Conservation (phyloP, 345 rosid species). For the Aquilaria sinensis region DNA sequence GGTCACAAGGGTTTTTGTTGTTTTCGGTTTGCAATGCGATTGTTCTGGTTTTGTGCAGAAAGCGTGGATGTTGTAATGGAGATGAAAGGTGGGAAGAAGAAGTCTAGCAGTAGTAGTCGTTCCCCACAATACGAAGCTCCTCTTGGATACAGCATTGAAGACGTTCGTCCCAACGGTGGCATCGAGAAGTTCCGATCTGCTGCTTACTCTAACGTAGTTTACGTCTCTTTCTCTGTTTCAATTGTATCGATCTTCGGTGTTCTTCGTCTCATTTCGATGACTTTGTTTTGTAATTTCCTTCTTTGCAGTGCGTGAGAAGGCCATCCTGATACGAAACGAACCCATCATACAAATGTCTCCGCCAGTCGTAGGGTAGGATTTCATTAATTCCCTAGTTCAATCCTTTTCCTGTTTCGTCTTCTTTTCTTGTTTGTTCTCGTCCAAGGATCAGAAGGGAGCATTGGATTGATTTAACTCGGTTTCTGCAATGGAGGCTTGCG, state of each 20-base stretch:
- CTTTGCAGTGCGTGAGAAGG: constrained; percentile 65
- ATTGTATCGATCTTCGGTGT: neutral
- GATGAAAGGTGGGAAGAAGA: constrained; percentile 53
- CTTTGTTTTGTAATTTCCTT: neutral
- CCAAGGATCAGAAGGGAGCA: neutral
- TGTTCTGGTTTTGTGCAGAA: constrained; percentile 1
- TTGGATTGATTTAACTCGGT: neutral
- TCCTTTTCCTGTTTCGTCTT: neutral
- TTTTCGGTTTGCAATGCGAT: too few species aligned
- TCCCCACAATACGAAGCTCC: constrained; percentile 63
- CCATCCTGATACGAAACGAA: constrained; percentile 57
- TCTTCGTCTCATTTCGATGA: neutral
- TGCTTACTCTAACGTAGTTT: constrained; percentile 68
- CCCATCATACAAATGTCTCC: neutral
- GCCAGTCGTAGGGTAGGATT: constrained; percentile 21
- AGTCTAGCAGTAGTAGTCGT: constrained; percentile 21
- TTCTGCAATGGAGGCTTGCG: constrained; percentile 12
- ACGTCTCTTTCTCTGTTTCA: neutral
- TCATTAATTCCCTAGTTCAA: neutral
- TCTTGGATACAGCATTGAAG: constrained; percentile 86
- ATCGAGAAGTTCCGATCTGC: constrained; percentile 78
- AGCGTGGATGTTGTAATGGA: constrained; percentile 83
- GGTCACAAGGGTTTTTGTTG: too few species aligned
- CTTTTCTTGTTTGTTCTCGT: neutral
- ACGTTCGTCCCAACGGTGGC: constrained; percentile 86